A percentile compares a stretch with the other conserved stretches of the same genome.
Conservation (phyloP, 768 basidiomycete species). For the Rhodotorula paludigena region DNA sequence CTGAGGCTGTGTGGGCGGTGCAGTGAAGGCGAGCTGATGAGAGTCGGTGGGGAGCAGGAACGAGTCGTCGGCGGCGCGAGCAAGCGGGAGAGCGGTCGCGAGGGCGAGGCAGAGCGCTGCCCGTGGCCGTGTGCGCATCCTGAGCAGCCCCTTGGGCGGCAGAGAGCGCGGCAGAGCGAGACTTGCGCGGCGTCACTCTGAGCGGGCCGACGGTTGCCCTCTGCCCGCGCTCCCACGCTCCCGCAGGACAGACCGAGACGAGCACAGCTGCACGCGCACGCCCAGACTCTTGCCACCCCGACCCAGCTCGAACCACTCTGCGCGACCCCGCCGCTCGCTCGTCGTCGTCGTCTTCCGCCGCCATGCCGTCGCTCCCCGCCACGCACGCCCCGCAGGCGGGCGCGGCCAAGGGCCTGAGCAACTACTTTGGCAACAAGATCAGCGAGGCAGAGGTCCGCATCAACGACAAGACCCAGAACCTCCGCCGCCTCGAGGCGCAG, state of each 20-base stretch:
- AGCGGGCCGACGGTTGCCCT: too few relatives aligned
- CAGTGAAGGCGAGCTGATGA: neutral
- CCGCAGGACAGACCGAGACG: too few relatives aligned
- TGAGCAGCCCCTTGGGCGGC: too few relatives aligned
- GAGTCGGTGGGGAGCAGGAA: neutral
- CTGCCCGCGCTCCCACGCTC: too few relatives aligned
- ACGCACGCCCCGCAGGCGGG: neutral
- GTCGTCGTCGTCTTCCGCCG: neutral
- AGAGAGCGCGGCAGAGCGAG: too few relatives aligned
- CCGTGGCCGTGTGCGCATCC: too few relatives aligned
- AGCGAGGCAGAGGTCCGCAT: constrained; percentile 87
- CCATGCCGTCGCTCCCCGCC: constrained; percentile 22
- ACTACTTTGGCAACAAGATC: constrained; percentile 94
- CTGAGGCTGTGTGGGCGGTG: neutral
- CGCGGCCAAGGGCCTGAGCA: constrained; percentile 42
- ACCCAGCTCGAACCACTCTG: neutral
- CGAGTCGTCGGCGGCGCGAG: neutral
- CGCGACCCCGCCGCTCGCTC: neutral
- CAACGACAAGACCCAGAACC: constrained; percentile 92
- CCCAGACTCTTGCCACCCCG: neutral
- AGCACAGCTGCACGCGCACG: neutral
- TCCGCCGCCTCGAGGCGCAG: constrained; percentile 91
- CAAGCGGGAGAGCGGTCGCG: neutral
- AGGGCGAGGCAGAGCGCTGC: neutral
- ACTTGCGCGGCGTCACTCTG: neutral